phyloP scores from a whole-genome alignment of 192 early-diverging fungal species.

The Dimargaris verticillata region DNA sequence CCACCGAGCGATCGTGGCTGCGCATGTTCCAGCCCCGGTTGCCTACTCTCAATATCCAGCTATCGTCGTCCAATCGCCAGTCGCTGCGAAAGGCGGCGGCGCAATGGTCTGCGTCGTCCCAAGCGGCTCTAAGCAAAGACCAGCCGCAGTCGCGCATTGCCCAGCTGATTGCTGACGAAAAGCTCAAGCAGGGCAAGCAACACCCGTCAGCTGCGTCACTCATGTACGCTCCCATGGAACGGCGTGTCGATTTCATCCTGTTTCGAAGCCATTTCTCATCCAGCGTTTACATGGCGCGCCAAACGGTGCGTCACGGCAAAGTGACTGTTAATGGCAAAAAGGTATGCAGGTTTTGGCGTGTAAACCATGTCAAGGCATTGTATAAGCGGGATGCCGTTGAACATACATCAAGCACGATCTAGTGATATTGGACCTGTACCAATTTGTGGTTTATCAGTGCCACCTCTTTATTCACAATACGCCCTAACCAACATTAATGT shows the following conservation, averaged over 20 bases:
- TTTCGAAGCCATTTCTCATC: slow-evolving; percentile 83
- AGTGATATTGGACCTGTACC: no score
- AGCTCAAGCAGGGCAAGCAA: background rate
- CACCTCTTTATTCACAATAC: no score
- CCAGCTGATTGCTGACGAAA: background rate
- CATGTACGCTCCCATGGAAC: slow-evolving; percentile 75
- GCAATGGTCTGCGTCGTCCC: background rate
- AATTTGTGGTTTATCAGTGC: no score
- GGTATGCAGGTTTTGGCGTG: slow-evolving; percentile 22
- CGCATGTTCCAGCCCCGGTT: slow-evolving; percentile 52
- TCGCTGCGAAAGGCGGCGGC: background rate
- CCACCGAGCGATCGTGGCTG: slow-evolving; percentile 71
- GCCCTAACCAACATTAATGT: no score
- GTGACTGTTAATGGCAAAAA: slow-evolving; percentile 83
- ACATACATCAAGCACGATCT: no score
- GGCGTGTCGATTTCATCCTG: slow-evolving; percentile 82
- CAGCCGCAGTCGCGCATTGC: background rate
- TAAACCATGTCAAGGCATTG: no score
- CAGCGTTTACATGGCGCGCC: slow-evolving; percentile 71
- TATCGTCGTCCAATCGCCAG: background rate
- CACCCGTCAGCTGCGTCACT: slow-evolving; percentile 34
- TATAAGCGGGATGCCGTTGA: no score
- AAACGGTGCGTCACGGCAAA: slow-evolving; percentile 66
- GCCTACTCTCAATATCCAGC: slow-evolving; percentile 43
- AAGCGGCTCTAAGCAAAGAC: background rate